These are phyloP conservation scores for Xylariaceae sp. DNA, from an alignment of 2,329 filamentous ascomycete genomes.

Conservation along the genomic window DNA sequence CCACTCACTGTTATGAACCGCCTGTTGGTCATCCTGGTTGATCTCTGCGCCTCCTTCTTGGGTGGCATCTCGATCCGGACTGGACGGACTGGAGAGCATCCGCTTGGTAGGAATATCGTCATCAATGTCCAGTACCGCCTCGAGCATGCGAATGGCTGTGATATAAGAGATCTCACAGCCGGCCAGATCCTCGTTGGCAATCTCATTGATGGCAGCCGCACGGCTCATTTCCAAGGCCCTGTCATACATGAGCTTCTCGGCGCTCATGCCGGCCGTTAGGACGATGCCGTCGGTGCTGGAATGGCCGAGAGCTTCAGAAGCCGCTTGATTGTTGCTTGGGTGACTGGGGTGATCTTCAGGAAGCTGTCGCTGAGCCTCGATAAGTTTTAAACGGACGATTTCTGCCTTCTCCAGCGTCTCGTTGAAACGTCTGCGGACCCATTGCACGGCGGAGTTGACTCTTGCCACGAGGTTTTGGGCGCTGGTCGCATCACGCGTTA, in stretches of 20 bases:
- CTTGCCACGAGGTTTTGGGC: constrained; percentile 52
- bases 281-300: constrained; percentile 70
- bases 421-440: constrained; percentile 90
- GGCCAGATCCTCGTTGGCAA: constrained; percentile 78
- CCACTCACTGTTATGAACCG: constrained; percentile 64
- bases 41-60: constrained; percentile 40
- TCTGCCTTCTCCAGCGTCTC: constrained; percentile 96
- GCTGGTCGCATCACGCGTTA: constrained; percentile 32
- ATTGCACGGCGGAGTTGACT: constrained; percentile 91
- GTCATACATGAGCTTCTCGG: constrained; percentile 97
- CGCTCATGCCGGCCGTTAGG: constrained; percentile 81
- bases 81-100: constrained; percentile 29
- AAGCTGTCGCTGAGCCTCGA: constrained; percentile 77
- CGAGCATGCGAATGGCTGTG: constrained; percentile 89
- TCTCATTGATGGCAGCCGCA: constrained; percentile 88
- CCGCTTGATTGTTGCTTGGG: constrained; percentile 64
- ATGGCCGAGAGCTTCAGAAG: constrained; percentile 49
- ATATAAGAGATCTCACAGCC: constrained; percentile 91
- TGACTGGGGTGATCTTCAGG: constrained; percentile 81
- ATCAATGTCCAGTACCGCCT: constrained; percentile 85
- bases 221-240: constrained; percentile 95
- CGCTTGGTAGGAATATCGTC: constrained; percentile 44
- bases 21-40: constrained; percentile 64
- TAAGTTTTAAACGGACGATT: constrained; percentile 78
- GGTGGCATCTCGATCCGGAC: constrained; percentile 34